phyloP scores from a whole-genome alignment of 2,329 filamentous ascomycete genomes.

The Nemania serpens region DNA sequence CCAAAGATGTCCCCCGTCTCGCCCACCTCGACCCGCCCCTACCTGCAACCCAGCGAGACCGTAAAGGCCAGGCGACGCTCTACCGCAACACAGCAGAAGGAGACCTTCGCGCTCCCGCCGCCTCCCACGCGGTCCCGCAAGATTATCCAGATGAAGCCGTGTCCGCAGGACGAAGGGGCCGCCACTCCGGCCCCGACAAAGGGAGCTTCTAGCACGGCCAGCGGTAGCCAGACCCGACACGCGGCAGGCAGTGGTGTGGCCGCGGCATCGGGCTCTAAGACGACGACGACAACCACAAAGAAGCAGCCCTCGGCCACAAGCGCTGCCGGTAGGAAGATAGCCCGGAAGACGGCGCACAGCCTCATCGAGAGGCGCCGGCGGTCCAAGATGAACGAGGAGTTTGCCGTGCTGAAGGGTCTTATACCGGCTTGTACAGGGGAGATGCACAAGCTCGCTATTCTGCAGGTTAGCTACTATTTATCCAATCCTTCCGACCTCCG shows the following conservation, averaged over 20 bases:
- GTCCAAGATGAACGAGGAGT: slow-evolving; percentile 99
- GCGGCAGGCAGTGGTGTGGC: slow-evolving; percentile 19
- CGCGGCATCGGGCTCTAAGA: slow-evolving; percentile 21
- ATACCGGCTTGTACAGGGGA: slow-evolving; percentile 95
- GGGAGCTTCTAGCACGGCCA: background rate
- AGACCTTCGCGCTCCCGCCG: slow-evolving; percentile 81
- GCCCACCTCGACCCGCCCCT: slow-evolving; percentile 41
- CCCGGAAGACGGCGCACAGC: slow-evolving; percentile 94
- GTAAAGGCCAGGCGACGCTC: slow-evolving; percentile 60
- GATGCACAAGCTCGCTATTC: slow-evolving; percentile 96
- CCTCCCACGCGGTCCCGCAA: slow-evolving; percentile 90
- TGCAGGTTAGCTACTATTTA: slow-evolving; percentile 69
- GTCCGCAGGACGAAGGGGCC: slow-evolving; percentile 47
- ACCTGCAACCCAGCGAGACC: slow-evolving; percentile 52
- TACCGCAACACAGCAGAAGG: slow-evolving; percentile 55
- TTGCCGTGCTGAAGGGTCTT: slow-evolving; percentile 89
- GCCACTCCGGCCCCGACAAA: slow-evolving; percentile 32
- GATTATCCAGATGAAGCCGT: slow-evolving; percentile 97
- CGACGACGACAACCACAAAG: slow-evolving; percentile 55
- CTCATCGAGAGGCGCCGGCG: slow-evolving; percentile 87
- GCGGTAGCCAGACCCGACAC: slow-evolving; percentile 16
- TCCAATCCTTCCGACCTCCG: background rate
- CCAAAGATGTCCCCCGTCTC: slow-evolving; percentile 42
- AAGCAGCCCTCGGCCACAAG: slow-evolving; percentile 78
- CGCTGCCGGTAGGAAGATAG: slow-evolving; percentile 90